Conservation (phyloP, 495 filamentous ascomycete species). For the Trichoderma asperelloides region DNA sequence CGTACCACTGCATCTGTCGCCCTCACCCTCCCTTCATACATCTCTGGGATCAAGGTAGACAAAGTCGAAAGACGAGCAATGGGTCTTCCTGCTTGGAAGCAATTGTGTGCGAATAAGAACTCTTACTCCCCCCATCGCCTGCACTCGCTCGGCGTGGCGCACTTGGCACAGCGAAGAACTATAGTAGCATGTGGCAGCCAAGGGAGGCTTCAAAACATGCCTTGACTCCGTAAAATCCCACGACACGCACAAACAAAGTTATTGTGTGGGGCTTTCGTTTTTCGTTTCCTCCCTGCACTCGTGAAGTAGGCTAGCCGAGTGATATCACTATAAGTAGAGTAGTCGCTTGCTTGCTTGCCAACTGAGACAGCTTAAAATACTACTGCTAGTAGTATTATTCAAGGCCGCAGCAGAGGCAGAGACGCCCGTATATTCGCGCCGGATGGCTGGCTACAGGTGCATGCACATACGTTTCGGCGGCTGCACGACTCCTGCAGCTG, state of each 20-base stretch:
- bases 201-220: not conserved
- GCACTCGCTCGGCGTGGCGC: not conserved
- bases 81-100: not conserved
- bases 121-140: no score
- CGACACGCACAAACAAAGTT: not conserved
- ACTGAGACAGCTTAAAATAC: no score
- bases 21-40: not conserved
- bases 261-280: not conserved
- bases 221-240: not conserved
- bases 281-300: not conserved
- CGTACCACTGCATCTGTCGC: no score
- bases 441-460: no score
- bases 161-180: not conserved
- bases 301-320: not conserved
- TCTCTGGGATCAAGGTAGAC: not conserved
- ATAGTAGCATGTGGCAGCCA: not conserved
- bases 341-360: no score
- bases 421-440: no score
- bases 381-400: no score
- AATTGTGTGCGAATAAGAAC: not conserved
- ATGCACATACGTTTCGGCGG: no score
- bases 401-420: no score
- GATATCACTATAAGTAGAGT: no score
- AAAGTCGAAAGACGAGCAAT: not conserved
- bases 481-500: not conserved